Percentiles rank a stretch among this genome's conserved stretches.
Evolutionary conservation across 73 alveolate species (phyloP).

Genomic region (Paramecium tetraurelia): DNA sequence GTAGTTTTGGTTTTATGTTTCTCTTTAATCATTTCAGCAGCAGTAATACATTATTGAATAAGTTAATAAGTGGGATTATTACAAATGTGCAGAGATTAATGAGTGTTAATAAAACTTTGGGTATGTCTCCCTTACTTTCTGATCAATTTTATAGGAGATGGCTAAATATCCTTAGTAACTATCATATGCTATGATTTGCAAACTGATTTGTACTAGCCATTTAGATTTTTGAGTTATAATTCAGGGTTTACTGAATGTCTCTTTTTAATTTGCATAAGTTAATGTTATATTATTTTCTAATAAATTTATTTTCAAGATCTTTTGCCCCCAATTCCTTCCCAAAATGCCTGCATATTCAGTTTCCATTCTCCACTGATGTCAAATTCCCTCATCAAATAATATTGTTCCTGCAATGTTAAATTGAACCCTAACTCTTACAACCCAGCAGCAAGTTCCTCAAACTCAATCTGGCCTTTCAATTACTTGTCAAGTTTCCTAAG

Average conservation of each 20-base stretch:
- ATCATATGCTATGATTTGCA: slow-evolving; percentile 23
- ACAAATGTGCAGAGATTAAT: background rate
- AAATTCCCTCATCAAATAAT: slow-evolving; percentile 26
- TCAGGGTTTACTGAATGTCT: background rate
- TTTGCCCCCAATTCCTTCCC: slow-evolving; percentile 43
- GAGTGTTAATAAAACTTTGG: background rate
- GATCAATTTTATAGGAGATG: background rate
- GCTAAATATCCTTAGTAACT: background rate
- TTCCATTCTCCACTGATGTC: slow-evolving; percentile 10
- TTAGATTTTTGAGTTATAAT: background rate
- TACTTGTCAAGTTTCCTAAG: background rate
- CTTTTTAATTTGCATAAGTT: slow-evolving; percentile 4
- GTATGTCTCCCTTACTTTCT: background rate
- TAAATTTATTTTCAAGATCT: background rate
- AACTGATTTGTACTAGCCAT: background rate
- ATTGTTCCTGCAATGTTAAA: slow-evolving; percentile 11
- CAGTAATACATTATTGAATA: background rate
- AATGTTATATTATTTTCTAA: background rate
- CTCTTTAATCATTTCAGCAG: background rate
- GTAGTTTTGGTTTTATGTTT: background rate
- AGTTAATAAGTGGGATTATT: background rate
- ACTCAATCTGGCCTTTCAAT: background rate
- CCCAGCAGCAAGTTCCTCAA: background rate
- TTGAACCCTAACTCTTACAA: slow-evolving; percentile 22
- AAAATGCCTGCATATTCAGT: background rate